phyloP scores from a whole-genome alignment of 192 early-diverging fungal genomes.

The Allomyces javanicus region DNA sequence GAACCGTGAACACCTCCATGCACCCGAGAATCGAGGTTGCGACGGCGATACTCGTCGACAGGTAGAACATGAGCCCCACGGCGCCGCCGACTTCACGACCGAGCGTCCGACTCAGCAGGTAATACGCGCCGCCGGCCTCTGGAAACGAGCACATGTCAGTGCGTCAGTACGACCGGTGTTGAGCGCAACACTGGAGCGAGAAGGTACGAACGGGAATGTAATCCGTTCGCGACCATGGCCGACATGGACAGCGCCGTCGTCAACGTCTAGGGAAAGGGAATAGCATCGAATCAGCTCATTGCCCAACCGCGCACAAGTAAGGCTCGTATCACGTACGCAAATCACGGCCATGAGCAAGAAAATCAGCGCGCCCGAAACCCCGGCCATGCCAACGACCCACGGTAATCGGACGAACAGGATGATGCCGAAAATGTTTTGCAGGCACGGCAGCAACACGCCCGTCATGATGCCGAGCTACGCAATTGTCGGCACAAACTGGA shows the following conservation, averaged over 20 bases:
- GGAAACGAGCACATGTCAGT: too few species aligned
- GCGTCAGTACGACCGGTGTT: too few species aligned
- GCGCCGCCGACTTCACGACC: constrained; percentile 19
- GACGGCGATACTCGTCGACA: constrained; percentile 9
- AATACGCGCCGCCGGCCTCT: constrained; percentile 13
- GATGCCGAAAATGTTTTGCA: constrained; percentile 13
- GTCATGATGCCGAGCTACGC: not conserved
- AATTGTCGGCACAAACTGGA: not conserved
- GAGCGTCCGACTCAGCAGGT: constrained; percentile 11
- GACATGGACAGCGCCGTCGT: constrained; percentile 15
- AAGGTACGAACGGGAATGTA: constrained; percentile 1
- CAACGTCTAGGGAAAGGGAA: constrained; percentile 2
- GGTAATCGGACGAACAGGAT: constrained; percentile 14
- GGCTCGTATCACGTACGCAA: not conserved
- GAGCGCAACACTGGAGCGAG: too few species aligned
- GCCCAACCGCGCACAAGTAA: not conserved
- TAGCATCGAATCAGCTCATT: not conserved
- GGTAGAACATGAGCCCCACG: constrained; percentile 17
- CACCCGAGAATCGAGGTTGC: constrained; percentile 10
- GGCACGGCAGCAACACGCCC: constrained; percentile 7
- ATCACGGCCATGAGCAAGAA: constrained; percentile 7
- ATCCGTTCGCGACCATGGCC: constrained; percentile 13
- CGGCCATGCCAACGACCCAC: constrained; percentile 14
- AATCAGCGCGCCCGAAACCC: constrained; percentile 10
- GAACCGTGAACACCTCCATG: constrained; percentile 9